Evolutionary conservation across 306 rosid species (phyloP).

Genomic region (Quercus glauca): DNA sequence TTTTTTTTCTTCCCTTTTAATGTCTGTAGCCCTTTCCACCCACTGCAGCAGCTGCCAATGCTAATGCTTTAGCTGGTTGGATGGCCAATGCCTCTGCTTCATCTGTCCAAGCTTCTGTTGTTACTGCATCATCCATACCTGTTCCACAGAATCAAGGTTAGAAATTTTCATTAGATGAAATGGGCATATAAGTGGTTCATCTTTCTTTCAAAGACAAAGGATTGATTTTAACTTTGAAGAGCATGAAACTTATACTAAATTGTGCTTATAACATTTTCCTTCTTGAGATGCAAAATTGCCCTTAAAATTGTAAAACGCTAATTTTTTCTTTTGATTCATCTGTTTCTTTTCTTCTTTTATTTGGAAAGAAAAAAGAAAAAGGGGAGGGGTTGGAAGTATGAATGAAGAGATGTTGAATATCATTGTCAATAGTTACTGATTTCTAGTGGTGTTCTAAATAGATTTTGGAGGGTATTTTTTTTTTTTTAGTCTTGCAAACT

Average conservation of each 20-base stretch:
- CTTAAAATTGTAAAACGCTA: background rate
- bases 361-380: too few relatives aligned
- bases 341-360: background rate
- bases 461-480: background rate
- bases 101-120: conserved; percentile 91
- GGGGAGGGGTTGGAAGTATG: background rate
- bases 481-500: background rate
- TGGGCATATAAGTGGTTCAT: background rate
- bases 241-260: background rate
- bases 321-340: background rate
- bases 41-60: conserved; percentile 60
- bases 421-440: background rate
- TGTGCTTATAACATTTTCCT: background rate
- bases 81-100: conserved; percentile 91
- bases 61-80: conserved; percentile 90
- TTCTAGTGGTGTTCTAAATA: background rate
- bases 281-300: background rate
- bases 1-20: conserved; percentile 8
- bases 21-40: conserved; percentile 70
- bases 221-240: background rate
- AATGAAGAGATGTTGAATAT: background rate
- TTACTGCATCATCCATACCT: conserved; percentile 77
- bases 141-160: conserved; percentile 87
- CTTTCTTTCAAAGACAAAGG: background rate
- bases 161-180: conserved; percentile 8